phyloP scores from a whole-genome alignment of 1,284 basidiomycete species.

The Bjerkandera adusta region DNA sequence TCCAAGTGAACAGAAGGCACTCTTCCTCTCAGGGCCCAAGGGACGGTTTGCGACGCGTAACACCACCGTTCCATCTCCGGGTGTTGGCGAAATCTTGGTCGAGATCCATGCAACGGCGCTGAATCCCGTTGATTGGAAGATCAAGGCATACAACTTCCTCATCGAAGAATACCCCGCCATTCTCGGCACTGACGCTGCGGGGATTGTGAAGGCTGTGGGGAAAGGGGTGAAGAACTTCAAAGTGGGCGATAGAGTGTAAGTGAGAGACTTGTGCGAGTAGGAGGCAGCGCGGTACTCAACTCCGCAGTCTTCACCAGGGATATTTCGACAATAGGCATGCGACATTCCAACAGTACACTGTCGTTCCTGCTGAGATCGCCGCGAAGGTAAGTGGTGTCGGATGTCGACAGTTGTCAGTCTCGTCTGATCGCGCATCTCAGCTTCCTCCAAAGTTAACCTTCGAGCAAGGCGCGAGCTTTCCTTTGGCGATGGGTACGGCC shows the following conservation, averaged over 20 bases:
- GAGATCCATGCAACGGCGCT: slow-evolving; percentile 11
- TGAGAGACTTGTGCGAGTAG: background rate
- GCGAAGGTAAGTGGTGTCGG: slow-evolving; percentile 21
- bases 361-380: slow-evolving; percentile 20
- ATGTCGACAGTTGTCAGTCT: background rate
- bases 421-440: slow-evolving; percentile 11
- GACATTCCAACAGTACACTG: slow-evolving; percentile 28
- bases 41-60: slow-evolving; percentile 7
- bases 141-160: slow-evolving; percentile 28
- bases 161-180: slow-evolving; percentile 38
- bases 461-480: slow-evolving; percentile 35
- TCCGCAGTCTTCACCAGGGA: slow-evolving; percentile 12
- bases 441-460: slow-evolving; percentile 30
- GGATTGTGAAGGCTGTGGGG: slow-evolving; percentile 52
- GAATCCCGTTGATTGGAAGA: slow-evolving; percentile 23
- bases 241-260: slow-evolving; percentile 57
- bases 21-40: slow-evolving; percentile 6
- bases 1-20: slow-evolving; percentile 5
- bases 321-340: slow-evolving; percentile 13
- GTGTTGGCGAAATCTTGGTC: slow-evolving; percentile 12
- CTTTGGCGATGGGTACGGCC: slow-evolving; percentile 39
- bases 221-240: slow-evolving; percentile 45
- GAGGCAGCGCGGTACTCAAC: background rate
- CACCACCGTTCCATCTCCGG: slow-evolving; percentile 6
- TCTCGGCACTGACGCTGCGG: slow-evolving; percentile 55